Conservation (phyloP, 176 grass and related monocot species). For the Cenchrus fungigraminus region DNA sequence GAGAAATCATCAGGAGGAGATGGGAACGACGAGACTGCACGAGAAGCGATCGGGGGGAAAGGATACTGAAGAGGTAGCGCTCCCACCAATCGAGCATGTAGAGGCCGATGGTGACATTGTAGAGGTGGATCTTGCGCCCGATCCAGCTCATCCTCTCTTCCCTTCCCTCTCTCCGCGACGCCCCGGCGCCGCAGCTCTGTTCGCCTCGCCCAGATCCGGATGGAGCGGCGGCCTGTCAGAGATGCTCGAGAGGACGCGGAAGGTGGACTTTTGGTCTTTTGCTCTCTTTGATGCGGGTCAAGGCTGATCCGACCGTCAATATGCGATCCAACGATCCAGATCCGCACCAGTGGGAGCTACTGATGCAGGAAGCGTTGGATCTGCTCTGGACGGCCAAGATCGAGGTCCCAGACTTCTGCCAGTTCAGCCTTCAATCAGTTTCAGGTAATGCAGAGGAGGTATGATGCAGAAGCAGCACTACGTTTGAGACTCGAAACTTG, state of each 20-base stretch:
- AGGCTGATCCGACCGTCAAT: background rate
- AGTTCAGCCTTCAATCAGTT: slow-evolving; percentile 1
- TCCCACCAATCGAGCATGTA: slow-evolving; percentile 99
- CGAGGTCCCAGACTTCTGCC: background rate
- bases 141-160: slow-evolving; percentile 74
- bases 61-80: slow-evolving; percentile 97
- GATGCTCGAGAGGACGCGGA: background rate
- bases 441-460: background rate
- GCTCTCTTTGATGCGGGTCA: no score
- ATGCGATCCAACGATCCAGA: slow-evolving; percentile 21
- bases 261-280: background rate
- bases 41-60: slow-evolving; percentile 19
- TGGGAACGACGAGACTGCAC: background rate
- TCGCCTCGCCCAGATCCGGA: slow-evolving; percentile 45
- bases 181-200: slow-evolving; percentile 12
- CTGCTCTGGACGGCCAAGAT: background rate
- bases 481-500: no score
- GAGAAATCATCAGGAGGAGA: slow-evolving; percentile 1
- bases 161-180: background rate
- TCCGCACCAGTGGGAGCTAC: background rate
- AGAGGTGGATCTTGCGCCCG: slow-evolving; percentile 82
- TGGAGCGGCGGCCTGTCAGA: background rate
- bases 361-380: background rate
- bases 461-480: no score
- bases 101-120: slow-evolving; percentile 88